phyloP scores from a whole-genome alignment of 176 grass and related monocot species.

The Bonia amplexicaulis region DNA sequence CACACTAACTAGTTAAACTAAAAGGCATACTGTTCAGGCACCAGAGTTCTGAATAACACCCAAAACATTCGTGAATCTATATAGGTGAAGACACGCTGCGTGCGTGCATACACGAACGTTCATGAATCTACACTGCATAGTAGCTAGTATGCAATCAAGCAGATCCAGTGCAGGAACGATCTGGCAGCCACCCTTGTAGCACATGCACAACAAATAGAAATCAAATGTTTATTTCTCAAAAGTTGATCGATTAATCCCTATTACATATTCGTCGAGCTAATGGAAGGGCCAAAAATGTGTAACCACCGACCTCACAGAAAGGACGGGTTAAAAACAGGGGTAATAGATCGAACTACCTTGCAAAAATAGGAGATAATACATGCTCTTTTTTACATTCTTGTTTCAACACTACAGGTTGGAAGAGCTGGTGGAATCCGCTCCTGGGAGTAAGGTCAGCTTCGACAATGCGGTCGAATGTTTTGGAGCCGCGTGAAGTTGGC shows the following conservation, averaged over 20 bases:
- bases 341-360: not conserved
- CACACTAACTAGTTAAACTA: not conserved
- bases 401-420: constrained; percentile 19
- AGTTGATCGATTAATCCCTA: constrained; percentile 9
- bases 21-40: not conserved
- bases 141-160: not conserved
- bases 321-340: not conserved
- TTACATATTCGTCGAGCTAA: constrained; percentile 29
- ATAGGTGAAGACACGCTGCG: too few species aligned
- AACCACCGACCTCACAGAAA: not conserved
- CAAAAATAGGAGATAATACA: not conserved
- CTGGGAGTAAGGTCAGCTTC: constrained; percentile 37
- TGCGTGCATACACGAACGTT: not conserved
- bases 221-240: constrained; percentile 12
- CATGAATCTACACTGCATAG: not conserved
- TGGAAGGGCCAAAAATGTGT: constrained; percentile 28
- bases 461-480: constrained; percentile 30
- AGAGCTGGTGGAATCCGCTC: not conserved
- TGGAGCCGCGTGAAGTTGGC: not conserved
- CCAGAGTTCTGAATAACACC: too few species aligned
- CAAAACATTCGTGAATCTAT: not conserved
- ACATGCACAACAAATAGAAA: not conserved
- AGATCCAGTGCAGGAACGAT: not conserved
- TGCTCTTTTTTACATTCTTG: constrained; percentile 42
- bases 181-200: not conserved